Base-by-base conservation (phyloP, 768 basidiomycete species). In the Podaxis sp. region DNA sequence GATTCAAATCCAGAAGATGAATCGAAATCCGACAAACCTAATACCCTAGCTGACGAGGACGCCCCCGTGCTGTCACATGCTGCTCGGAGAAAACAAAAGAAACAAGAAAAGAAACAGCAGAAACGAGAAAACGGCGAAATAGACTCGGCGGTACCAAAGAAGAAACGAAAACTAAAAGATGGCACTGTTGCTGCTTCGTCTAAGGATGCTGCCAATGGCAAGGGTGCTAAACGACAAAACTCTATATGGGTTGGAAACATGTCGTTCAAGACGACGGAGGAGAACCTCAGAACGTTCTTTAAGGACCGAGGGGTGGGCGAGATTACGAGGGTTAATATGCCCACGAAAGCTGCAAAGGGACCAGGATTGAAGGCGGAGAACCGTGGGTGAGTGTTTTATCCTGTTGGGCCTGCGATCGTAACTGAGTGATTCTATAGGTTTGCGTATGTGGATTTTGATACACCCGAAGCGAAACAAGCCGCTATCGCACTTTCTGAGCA, bases 241-340 rank as follows among this genome's bases (percentile, higher is more conserved):
- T 96, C 93, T 4, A 82, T 98, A 52, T 99, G 96, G 96, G 91
- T 98, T 33, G 96, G 96, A 46, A 99, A 99, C 75, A 72, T 99
- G 73, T 83, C 91, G 5, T 99, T 90, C 82, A 91, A 90, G 75
- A 98, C 96, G 56, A 91, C 89, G 0, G 78, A 82, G 61, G 86
- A 90, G 11, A 78, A 88, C n/a, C 76, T 99, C 36, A 82, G 79
- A 46, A 69, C 67, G 33, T 94, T 93, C 75, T 93, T 94, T 71
- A 81, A 84, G 46, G 85, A 81, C 1, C 33, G 37, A 11, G 61
- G 46, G n/a, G 84, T 78, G 30, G 91, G 89, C 40, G 89, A 88
- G 68, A 86, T 94, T 63, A 92, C 89, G 17, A 80, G 94, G 50
- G 78, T 95, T 66, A 81, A 96, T 72, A 88, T 99, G 88, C 96